These are phyloP conservation scores for Nicotiana otophora DNA, from an alignment of 257 asterid genomes.

Conservation along the genomic window DNA sequence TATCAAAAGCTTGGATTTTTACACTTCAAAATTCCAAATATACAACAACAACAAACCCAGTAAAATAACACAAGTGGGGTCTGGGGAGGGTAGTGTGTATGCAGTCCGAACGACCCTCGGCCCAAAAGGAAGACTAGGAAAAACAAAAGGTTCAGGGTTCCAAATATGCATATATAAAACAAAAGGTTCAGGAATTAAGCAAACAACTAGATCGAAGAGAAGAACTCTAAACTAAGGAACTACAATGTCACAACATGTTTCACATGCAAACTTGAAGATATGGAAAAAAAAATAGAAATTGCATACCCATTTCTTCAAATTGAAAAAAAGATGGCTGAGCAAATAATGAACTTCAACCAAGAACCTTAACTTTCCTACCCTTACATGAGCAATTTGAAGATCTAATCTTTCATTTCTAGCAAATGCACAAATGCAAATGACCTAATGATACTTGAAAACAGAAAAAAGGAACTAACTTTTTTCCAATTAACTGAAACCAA, in stretches of 20 bases:
- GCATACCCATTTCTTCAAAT: conserved; percentile 34
- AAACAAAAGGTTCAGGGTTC: too few relatives aligned
- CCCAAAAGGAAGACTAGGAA: background rate
- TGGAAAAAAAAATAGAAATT: background rate
- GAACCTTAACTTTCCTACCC: conserved; percentile 11
- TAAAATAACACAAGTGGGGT: too few relatives aligned
- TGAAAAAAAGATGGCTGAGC: conserved; percentile 10
- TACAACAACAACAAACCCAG: too few relatives aligned
- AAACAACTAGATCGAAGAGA: conserved; percentile 31
- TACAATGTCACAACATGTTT: background rate
- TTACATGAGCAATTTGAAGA: too few relatives aligned
- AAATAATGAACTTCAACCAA: conserved; percentile 19
- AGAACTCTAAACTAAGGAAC: conserved; percentile 8
- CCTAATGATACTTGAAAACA: conserved; percentile 15
- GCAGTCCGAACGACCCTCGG: background rate
- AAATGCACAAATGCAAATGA: conserved; percentile 10
- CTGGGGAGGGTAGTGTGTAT: too few relatives aligned
- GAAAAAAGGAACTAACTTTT: background rate
- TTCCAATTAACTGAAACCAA: background rate
- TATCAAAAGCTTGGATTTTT: background rate
- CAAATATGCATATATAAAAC: too few relatives aligned
- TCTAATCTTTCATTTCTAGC: conserved; percentile 22
- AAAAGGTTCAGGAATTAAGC: background rate
- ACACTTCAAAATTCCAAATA: background rate
- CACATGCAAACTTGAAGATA: background rate